Conservation (phyloP, 2,329 filamentous ascomycete species). For the Aspergillus alliaceus region DNA sequence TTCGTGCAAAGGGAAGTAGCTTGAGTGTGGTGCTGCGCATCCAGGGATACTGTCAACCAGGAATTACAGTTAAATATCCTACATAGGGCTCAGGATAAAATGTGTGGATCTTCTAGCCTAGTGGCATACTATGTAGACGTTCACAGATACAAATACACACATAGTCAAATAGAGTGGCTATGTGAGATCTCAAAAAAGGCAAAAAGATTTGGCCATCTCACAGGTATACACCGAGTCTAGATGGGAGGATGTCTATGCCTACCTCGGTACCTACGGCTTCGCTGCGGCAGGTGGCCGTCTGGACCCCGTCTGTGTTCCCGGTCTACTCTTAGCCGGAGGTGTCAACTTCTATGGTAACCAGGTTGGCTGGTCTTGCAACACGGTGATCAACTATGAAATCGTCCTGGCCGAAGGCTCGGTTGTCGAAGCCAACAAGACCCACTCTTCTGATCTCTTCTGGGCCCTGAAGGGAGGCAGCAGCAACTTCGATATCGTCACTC, state of each 20-base stretch:
- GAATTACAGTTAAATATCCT: too few relatives aligned
- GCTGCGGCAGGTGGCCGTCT: conserved; percentile 28
- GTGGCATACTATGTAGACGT: too few relatives aligned
- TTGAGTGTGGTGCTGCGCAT: too few relatives aligned
- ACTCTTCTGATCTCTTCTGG: conserved; percentile 36
- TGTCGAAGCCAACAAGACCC: conserved; percentile 34
- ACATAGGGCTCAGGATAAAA: too few relatives aligned
- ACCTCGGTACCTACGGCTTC: conserved; percentile 20
- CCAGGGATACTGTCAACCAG: too few relatives aligned
- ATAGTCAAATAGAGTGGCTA: too few relatives aligned
- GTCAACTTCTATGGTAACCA: conserved; percentile 31
- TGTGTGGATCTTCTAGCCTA: too few relatives aligned
- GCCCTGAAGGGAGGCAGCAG: conserved; percentile 46
- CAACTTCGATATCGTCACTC: conserved; percentile 46
- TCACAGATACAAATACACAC: too few relatives aligned
- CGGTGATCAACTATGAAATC: conserved; percentile 32
- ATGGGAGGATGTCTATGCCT: conserved; percentile 38
- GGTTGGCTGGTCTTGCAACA: conserved; percentile 30
- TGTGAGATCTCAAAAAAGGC: too few relatives aligned
- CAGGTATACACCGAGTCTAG: conserved; percentile 18
- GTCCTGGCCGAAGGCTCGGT: conserved; percentile 41
- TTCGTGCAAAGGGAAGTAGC: too few relatives aligned
- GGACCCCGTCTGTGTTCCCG: conserved; percentile 30
- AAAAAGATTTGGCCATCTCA: too few relatives aligned
- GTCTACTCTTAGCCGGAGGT: conserved; percentile 29